Base-by-base conservation (phyloP, 148 eudicot species). In the Chenopodium quinoa region DNA sequence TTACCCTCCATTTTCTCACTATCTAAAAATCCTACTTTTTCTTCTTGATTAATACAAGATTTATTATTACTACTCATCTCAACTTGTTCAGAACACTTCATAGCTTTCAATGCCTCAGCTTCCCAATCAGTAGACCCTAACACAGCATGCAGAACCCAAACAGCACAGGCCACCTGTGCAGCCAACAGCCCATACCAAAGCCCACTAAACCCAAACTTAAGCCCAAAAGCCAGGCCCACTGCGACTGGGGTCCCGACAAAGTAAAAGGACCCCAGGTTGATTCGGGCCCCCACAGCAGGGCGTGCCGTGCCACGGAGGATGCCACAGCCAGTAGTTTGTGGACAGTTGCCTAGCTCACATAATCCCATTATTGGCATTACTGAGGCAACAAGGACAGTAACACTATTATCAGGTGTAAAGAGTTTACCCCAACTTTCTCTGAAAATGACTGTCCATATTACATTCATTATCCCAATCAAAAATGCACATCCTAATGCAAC, bases 291-390 rank as follows among this genome's bases (percentile, higher is more conserved):
- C 23, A 93, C 89, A 0, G 88, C 92, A 0, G 99, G 99, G 75
- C 99, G 83, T 9, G 99, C 97, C 0, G 93, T 89, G 65, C 97
- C 99, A 19, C 99, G 93, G 46, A 95, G 86, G 81, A 95, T 89
- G 34, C 99, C 99, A 76, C 99, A 95, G 46, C 99, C 99, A 0
- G 99, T 95, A 0, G 99, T 95, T 37, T 95, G 99, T 7, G 99
- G 99, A 67, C 99, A 95, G 88, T 95, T 95, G 0, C 99, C 99
- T 2, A 95, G 89, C 90, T 95, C 99, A 78, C 97, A 93, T 2
- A 95, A 83, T 44, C 97, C 99, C 89, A 93, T 91, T 44, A 95
- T 78, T 11, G 99, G 99, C 93, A 93, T 90, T 0, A 93, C 97
- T 13, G 94, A 91, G 63, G 97, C 92, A 9, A 91, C 97, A 12